Evolutionary conservation across 2,329 filamentous ascomycete species (phyloP), one percentile per base, ranked within the genome.

Genomic region (Tolypocladium tropicale): DNA sequence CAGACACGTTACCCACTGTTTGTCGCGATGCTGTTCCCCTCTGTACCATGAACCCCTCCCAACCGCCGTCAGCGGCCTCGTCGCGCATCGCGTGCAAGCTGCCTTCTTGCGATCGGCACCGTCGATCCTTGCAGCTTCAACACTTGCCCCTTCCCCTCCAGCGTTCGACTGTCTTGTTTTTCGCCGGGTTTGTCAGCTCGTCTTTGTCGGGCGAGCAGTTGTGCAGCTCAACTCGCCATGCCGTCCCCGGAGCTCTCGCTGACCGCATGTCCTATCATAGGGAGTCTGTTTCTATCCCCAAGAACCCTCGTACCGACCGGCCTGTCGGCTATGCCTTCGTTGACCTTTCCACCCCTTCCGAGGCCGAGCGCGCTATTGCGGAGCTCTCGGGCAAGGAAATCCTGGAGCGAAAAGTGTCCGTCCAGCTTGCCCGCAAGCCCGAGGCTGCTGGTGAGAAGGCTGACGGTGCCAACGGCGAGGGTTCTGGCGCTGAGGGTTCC

Each of bases 251-350:
- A 18, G 18, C 41, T 39, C 28, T 28, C 48, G 77, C 70, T 68
- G 59, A 65, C 57, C 55, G 52, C 46, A 33, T 34, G 32, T 57
- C n/a, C 43, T 41, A 51, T 56, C 64, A 57, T 70, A 97, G 94
- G 77, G 94, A 99, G 82, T 95, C 90, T 75, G 93, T 93, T 75
- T 97, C 94, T 67, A 99, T 99, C 76, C 94, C 94, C 65, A 96
- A 95, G 84, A 97, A 99, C 82, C 94, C 94, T 72, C 93, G 94
- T 76, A 99, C 93, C 77, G 93, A 91, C 77, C 93, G 94, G 73
- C 93, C 94, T 63, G 94, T 99, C 74, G 94, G 94, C 71, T 99
- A 97, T 76, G 94, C 94, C 72, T 99, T 99, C 73, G 94, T 99
- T 74, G 94, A 97, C 72, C 88, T 99, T 63, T 95, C 90, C 60